A percentile compares a stretch with the other conserved stretches of the same genome.
phyloP scores from a whole-genome alignment of 176 grass and related monocot genomes.

The Carex pumila region DNA sequence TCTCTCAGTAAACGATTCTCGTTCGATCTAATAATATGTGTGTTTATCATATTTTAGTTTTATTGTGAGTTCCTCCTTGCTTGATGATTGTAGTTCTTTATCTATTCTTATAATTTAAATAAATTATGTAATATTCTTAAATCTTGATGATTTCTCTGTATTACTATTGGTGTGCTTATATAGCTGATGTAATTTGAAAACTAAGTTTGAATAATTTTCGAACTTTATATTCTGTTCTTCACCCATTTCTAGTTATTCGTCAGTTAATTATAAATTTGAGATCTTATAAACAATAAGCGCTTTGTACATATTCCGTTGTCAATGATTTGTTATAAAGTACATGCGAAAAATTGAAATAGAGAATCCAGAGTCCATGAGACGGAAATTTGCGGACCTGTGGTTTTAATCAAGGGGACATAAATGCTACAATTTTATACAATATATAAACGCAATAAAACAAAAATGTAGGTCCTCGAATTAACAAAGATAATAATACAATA shows the following conservation, averaged over 20 bases:
- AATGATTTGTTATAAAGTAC: no score
- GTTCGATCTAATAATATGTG: neutral
- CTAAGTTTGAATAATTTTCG: neutral
- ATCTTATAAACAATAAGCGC: no score
- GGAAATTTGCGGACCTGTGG: no score
- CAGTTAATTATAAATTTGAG: neutral
- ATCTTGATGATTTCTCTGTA: neutral
- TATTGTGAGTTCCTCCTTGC: neutral
- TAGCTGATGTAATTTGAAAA: neutral
- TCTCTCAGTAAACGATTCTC: neutral
- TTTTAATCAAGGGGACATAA: no score
- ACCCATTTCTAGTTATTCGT: neutral
- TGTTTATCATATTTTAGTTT: neutral
- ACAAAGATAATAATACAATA: no score
- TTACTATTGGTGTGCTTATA: neutral
- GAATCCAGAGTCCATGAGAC: no score
- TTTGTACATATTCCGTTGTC: no score
- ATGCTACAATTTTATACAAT: no score
- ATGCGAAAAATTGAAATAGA: no score
- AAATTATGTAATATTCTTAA: neutral
- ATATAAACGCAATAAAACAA: no score
- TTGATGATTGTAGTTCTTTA: neutral
- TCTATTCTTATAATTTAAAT: neutral
- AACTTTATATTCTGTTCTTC: neutral
- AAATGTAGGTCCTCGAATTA: no score